Percentiles rank a stretch among this genome's conserved stretches.
Conservation (phyloP, 768 basidiomycete genomes). For the Lactifluus pinguis region DNA sequence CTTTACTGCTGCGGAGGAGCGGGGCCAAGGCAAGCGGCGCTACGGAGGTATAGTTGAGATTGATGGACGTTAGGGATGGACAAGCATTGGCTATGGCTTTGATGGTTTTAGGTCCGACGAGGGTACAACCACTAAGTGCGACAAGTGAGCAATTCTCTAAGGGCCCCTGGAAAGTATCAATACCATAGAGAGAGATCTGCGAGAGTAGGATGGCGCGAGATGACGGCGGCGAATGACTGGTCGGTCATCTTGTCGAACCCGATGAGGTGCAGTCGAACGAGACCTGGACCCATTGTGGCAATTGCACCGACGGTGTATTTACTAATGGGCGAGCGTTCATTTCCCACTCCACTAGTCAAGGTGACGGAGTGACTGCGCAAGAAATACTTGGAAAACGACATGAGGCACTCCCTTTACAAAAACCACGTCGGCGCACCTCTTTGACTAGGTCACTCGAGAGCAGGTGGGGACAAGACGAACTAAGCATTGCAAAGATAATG, state of each 20-base stretch:
- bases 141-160: conserved; percentile 2
- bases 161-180: conserved; percentile 8
- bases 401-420: not conserved
- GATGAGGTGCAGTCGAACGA: conserved; percentile 38
- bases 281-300: conserved; percentile 16
- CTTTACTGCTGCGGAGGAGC: conserved; percentile 32
- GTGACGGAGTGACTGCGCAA: conserved; percentile 43
- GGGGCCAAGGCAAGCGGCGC: conserved; percentile 39
- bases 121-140: conserved; percentile 45
- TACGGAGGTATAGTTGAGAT: conserved; percentile 53
- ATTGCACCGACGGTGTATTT: conserved; percentile 42
- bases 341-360: conserved; percentile 42
- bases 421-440: conserved; percentile 32
- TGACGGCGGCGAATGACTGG: conserved; percentile 38
- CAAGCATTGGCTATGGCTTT: conserved; percentile 36
- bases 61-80: conserved; percentile 36
- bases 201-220: conserved; percentile 37
- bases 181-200: conserved; percentile 49
- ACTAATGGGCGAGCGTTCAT: conserved; percentile 30
- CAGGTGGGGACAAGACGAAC: conserved; percentile 39
- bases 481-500: conserved; percentile 43
- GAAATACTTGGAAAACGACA: conserved; percentile 38
- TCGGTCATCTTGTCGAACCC: conserved; percentile 48
- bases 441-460: conserved; percentile 48
- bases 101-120: conserved; percentile 43